Percentiles rank a stretch among this genome's conserved stretches.
phyloP scores from a whole-genome alignment of 1,139 yeast genomes.

The Suhomyces yuchorum region DNA sequence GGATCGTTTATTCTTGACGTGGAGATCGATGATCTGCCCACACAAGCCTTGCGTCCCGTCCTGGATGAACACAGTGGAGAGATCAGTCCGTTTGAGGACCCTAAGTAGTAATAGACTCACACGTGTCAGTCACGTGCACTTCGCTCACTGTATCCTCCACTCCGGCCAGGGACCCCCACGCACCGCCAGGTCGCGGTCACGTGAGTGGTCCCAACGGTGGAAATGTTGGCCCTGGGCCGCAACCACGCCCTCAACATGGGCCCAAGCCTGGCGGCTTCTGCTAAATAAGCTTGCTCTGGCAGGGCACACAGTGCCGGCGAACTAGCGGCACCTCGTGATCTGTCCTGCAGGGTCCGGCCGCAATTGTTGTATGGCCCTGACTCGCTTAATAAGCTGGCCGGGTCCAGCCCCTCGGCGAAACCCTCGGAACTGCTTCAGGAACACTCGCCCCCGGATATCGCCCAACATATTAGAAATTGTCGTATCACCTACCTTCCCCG shows the following conservation, averaged over 20 bases:
- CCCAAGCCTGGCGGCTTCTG: background rate
- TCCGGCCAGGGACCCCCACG: no score
- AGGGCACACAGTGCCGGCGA: background rate
- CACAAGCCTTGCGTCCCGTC: conserved; percentile 1
- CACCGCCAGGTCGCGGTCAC: background rate
- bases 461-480: no score
- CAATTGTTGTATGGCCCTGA: background rate
- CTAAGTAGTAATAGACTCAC: conserved; percentile 12
- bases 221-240: conserved; percentile 1
- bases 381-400: background rate
- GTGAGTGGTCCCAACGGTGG: background rate
- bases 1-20: conserved; percentile 43
- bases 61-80: conserved; percentile 20
- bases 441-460: background rate
- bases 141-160: background rate
- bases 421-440: background rate
- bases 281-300: background rate
- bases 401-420: background rate
- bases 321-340: background rate
- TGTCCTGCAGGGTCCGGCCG: background rate
- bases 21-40: conserved; percentile 29
- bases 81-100: conserved; percentile 39
- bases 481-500: no score
- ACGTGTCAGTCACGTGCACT: background rate
- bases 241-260: background rate